Evolutionary conservation across 495 filamentous ascomycete species (phyloP).

Genomic region (Parathielavia appendiculata): DNA sequence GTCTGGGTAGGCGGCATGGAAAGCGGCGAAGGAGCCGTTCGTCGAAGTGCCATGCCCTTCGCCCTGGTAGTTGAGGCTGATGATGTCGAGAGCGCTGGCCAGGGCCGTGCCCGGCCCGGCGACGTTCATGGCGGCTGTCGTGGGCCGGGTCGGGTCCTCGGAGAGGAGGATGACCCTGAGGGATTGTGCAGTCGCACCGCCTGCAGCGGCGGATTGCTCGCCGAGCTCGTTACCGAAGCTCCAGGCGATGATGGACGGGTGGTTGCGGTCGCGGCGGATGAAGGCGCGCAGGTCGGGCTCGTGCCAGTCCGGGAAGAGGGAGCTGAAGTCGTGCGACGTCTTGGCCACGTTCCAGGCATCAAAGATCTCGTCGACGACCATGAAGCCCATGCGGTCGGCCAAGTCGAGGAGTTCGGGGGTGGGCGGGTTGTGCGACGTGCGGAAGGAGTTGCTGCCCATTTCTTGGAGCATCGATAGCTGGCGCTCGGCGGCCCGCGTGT

Average conservation of each 20-base stretch:
- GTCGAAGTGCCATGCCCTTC: slow-evolving; percentile 35
- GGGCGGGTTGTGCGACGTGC: slow-evolving; percentile 48
- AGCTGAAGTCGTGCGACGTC: slow-evolving; percentile 42
- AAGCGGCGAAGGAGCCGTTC: slow-evolving; percentile 14
- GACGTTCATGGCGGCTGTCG: slow-evolving; percentile 39
- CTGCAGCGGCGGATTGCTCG: slow-evolving; percentile 32
- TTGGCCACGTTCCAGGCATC: slow-evolving; percentile 43
- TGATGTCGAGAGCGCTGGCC: slow-evolving; percentile 37
- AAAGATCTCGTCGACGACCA: slow-evolving; percentile 53
- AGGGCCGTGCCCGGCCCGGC: slow-evolving; percentile 32
- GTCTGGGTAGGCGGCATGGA: slow-evolving; percentile 37
- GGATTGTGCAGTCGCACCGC: slow-evolving; percentile 29
- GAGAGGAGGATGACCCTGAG: slow-evolving; percentile 33
- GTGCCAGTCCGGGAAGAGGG: slow-evolving; percentile 45
- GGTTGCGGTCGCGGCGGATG: slow-evolving; percentile 47
- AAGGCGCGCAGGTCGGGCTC: slow-evolving; percentile 45
- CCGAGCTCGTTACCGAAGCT: slow-evolving; percentile 46
- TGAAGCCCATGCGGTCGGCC: slow-evolving; percentile 52
- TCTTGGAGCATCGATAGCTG: slow-evolving; percentile 44
- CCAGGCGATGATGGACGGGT: slow-evolving; percentile 48
- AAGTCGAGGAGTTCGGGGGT: slow-evolving; percentile 53
- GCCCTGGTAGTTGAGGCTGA: slow-evolving; percentile 48
- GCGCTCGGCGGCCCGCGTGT: slow-evolving; percentile 40
- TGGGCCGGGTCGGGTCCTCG: slow-evolving; percentile 41
- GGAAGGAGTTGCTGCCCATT: slow-evolving; percentile 46